phyloP scores from a whole-genome alignment of 257 asterid species.

The Solanum lignicaule region DNA sequence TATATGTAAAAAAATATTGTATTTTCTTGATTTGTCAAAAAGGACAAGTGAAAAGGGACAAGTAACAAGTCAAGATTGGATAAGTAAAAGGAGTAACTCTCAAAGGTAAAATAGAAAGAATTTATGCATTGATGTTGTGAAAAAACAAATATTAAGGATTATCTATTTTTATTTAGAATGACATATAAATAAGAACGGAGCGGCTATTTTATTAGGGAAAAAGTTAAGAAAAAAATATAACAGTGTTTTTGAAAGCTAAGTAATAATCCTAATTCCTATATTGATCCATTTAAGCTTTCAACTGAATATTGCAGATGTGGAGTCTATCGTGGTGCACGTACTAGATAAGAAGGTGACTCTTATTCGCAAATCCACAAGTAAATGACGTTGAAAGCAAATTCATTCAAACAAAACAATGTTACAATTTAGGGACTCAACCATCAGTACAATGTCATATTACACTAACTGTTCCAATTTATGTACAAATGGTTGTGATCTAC shows the following conservation, averaged over 20 bases:
- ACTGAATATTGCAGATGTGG: conserved; percentile 13
- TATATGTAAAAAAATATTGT: too few species aligned
- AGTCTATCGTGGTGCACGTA: conserved; percentile 24
- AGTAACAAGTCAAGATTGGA: background rate
- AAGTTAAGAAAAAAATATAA: background rate
- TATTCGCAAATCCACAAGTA: background rate
- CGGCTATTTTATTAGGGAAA: background rate
- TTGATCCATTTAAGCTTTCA: background rate
- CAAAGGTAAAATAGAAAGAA: background rate
- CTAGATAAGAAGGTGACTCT: conserved; percentile 17
- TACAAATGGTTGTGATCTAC: background rate
- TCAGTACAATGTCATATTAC: background rate
- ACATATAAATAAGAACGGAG: background rate
- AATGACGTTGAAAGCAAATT: background rate
- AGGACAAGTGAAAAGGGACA: background rate
- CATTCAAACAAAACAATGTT: background rate
- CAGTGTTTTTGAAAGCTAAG: background rate
- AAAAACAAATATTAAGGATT: too few species aligned
- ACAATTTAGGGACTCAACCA: background rate
- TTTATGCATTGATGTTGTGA: background rate
- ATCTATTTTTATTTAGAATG: too few species aligned
- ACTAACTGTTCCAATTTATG: background rate
- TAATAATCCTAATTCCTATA: background rate
- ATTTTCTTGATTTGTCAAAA: background rate
- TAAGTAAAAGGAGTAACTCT: background rate